Evolutionary conservation across 345 rosid species (phyloP).

Genomic region (Microcos paniculata): DNA sequence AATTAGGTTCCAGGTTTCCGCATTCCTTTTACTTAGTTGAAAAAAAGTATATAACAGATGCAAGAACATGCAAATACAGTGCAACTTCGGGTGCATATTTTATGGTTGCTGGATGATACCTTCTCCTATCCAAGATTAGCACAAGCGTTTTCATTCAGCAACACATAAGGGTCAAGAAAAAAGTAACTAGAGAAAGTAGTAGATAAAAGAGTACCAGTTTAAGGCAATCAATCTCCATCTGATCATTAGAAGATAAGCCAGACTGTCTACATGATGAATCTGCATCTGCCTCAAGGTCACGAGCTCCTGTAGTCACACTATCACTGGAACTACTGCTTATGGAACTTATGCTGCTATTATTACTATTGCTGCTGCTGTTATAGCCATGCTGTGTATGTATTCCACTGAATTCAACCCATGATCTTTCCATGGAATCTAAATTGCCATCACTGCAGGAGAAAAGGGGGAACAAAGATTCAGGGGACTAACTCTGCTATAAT

Average conservation of each 20-base stretch:
- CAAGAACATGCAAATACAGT: not conserved
- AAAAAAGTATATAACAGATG: not conserved
- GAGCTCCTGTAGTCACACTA: constrained; percentile 71
- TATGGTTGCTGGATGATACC: not conserved
- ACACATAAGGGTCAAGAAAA: not conserved
- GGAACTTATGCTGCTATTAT: constrained; percentile 89
- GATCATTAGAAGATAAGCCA: constrained; percentile 74
- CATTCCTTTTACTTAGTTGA: not conserved
- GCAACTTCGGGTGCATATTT: not conserved
- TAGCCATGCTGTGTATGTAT: constrained; percentile 53
- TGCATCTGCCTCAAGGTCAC: constrained; percentile 98
- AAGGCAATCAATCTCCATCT: constrained; percentile 58
- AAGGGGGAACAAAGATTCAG: constrained; percentile 12
- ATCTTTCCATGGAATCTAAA: constrained; percentile 59
- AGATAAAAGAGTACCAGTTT: constrained; percentile 60
- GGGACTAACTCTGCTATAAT: not conserved
- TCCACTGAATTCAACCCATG: constrained; percentile 64
- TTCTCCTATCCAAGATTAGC: not conserved
- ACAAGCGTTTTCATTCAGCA: not conserved
- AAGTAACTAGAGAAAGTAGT: not conserved
- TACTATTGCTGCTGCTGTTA: constrained; percentile 94
- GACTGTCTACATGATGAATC: constrained; percentile 97
- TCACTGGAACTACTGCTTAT: constrained; percentile 88
- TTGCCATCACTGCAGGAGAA: constrained; percentile 59
- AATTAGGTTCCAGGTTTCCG: not conserved